Evolutionary conservation across 2,329 filamentous ascomycete species (phyloP), one percentile per base, ranked within the genome.

Genomic region (Exophiala phaeomuriformis): DNA sequence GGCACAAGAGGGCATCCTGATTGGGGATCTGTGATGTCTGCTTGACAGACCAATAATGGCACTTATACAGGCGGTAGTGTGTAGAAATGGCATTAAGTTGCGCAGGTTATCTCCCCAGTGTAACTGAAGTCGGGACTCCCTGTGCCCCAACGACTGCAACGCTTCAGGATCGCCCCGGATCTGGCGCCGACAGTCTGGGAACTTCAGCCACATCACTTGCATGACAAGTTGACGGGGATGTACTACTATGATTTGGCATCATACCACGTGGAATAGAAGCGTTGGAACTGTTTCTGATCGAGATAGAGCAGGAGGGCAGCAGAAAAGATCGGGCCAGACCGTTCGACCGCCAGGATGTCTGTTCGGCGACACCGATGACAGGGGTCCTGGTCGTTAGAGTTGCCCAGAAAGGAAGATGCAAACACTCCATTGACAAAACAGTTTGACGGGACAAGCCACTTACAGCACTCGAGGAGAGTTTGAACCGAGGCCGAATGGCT

Each of bases 361-460:
- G 36, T 41, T 41, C 39, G 39, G 39, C 5, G 12, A 41, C 39
- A 27, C 12, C 30, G 36, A 51, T 33, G 37, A 47, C 41, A n/a
- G 35, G 43, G 47, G 27, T 41, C 19, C 19, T 19, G 54, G 50
- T 49, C 55, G 55, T 50, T 37, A 33, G 30, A 27, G 28, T 36
- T 55, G 47, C 46, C 55, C 51, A 52, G 47, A 54, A 29, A 47
- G 55, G 55, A 49, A 52, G 41, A 52, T 29, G 29, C 32, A 52
- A 12, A 43, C 51, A 57, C 39, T 31, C 43, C 40, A 49, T 31
- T 9, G n/a, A 9, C 40, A 47, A 12, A 43, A 57, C 35, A 29
- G 31, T 45, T 12, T 43, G 28, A 53, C 45, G 31, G 51, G 3
- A 12, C 45, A 47, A 54, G 42, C 52, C 52, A 51, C 35, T 32